Percentiles rank a stretch among this genome's conserved stretches.
Evolutionary conservation across 768 basidiomycete species (phyloP).

Genomic region (Hysterangium stoloniferum): DNA sequence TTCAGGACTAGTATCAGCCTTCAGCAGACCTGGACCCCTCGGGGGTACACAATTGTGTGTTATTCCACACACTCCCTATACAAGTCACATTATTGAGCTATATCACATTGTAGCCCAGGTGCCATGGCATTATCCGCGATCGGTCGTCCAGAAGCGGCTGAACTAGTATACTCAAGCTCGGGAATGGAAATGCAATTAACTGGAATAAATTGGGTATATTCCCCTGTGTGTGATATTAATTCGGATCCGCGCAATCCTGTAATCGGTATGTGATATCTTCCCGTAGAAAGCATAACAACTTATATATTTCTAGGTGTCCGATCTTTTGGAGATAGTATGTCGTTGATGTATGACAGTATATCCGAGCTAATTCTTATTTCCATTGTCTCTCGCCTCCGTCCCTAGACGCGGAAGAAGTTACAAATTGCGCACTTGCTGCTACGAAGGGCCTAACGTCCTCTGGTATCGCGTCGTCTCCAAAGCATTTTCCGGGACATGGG

Average conservation of each 20-base stretch:
- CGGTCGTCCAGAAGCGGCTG: constrained; percentile 35
- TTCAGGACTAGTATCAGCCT: constrained; percentile 62
- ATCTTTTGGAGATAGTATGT: constrained; percentile 59
- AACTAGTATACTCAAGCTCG: constrained; percentile 40
- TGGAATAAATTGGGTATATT: constrained; percentile 65
- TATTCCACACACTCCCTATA: neutral
- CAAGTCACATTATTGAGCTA: neutral
- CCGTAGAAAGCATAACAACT: neutral
- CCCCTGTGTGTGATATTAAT: constrained; percentile 68
- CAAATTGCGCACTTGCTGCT: constrained; percentile 39
- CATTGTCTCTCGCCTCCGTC: neutral
- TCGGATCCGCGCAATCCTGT: constrained; percentile 63
- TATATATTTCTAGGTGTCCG: constrained; percentile 42
- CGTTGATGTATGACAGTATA: neutral
- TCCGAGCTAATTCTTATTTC: neutral
- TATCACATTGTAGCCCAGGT: constrained; percentile 42
- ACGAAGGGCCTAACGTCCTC: constrained; percentile 38
- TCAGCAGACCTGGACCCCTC: constrained; percentile 32
- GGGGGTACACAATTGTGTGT: constrained; percentile 66
- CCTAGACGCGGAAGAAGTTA: constrained; percentile 48
- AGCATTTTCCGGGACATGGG: constrained; percentile 72
- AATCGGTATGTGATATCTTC: constrained; percentile 40
- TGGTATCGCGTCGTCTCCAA: constrained; percentile 52
- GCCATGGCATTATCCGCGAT: constrained; percentile 67
- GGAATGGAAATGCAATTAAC: constrained; percentile 49